Percentiles rank a stretch among this genome's conserved stretches.
These are phyloP conservation scores for Neofusicoccum cordaticola DNA, from an alignment of 2,329 filamentous ascomycete genomes.

Conservation along the genomic window DNA sequence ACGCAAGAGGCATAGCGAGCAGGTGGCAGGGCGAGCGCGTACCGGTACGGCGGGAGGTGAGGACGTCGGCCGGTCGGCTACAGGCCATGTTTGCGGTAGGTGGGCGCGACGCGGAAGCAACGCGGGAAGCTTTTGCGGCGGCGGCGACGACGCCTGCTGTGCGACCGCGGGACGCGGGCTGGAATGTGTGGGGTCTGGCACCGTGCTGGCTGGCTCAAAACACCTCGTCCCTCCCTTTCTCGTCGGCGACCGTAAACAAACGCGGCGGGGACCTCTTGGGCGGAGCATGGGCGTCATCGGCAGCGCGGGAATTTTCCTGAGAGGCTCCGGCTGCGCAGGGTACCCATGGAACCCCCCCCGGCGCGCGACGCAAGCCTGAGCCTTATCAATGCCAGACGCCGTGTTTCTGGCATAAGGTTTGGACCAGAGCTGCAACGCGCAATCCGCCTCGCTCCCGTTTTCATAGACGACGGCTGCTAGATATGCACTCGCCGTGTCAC, in stretches of 20 bases:
- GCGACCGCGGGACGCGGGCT: background rate
- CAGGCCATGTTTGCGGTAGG: background rate
- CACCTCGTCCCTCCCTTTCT: background rate
- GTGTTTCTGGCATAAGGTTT: background rate
- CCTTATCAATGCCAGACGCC: background rate
- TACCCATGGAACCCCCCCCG: background rate
- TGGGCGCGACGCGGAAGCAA: background rate
- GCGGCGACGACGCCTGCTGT: background rate
- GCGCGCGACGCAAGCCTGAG: background rate
- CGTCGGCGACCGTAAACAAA: background rate
- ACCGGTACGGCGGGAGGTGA: background rate
- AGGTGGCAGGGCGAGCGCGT: background rate
- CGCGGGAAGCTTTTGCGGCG: background rate
- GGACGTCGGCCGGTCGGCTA: background rate
- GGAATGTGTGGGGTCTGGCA: background rate
- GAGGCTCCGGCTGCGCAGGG: background rate
- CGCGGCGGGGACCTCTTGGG: background rate
- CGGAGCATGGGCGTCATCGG: background rate
- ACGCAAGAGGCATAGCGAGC: background rate
- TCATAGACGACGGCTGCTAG: background rate
- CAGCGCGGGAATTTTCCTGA: constrained; percentile 3
- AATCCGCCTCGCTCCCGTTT: background rate
- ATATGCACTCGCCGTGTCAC: background rate
- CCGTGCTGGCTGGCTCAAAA: background rate
- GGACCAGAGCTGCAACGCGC: background rate